Conservation (phyloP, 1,284 basidiomycete genomes). For the Cryptococcus neoformans region DNA sequence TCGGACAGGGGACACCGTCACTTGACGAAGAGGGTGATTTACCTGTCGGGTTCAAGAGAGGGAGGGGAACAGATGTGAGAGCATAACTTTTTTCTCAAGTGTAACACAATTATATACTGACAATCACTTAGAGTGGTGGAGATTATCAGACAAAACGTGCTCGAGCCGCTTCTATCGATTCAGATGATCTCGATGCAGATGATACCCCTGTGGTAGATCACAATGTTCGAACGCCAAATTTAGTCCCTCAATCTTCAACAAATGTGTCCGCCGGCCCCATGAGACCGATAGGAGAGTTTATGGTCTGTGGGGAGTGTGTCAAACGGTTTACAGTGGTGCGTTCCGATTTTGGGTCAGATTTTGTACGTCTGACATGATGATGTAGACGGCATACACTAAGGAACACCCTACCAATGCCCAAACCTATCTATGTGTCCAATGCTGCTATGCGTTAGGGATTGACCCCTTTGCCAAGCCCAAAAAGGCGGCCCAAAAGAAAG, state of each 20-base stretch:
- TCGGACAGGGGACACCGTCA: conserved; percentile 25
- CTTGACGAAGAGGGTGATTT: conserved; percentile 8
- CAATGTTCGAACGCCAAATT: conserved; percentile 3
- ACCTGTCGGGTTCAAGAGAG: conserved; percentile 9
- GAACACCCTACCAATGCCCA: conserved; percentile 59
- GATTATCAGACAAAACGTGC: conserved; percentile 45
- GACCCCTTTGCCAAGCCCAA: conserved; percentile 70
- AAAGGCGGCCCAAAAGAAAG: conserved; percentile 59
- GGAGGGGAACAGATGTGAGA: conserved; percentile 19
- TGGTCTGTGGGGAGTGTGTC: conserved; percentile 74
- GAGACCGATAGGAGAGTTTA: conserved; percentile 74
- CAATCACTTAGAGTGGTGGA: conserved; percentile 15
- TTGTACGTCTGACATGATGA: neutral
- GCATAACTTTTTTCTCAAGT: neutral
- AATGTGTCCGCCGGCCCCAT: conserved; percentile 40
- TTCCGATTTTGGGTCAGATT: conserved; percentile 10
- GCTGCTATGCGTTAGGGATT: conserved; percentile 67
- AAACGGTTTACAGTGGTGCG: conserved; percentile 86
- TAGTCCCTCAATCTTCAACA: neutral
- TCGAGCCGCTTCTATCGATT: conserved; percentile 50
- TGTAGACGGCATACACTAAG: conserved; percentile 78
- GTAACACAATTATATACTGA: neutral
- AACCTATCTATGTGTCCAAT: conserved; percentile 73
- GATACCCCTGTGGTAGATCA: conserved; percentile 5
- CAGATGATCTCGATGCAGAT: conserved; percentile 64